phyloP scores from a whole-genome alignment of 768 basidiomycete species.

The Suillus paluster region DNA sequence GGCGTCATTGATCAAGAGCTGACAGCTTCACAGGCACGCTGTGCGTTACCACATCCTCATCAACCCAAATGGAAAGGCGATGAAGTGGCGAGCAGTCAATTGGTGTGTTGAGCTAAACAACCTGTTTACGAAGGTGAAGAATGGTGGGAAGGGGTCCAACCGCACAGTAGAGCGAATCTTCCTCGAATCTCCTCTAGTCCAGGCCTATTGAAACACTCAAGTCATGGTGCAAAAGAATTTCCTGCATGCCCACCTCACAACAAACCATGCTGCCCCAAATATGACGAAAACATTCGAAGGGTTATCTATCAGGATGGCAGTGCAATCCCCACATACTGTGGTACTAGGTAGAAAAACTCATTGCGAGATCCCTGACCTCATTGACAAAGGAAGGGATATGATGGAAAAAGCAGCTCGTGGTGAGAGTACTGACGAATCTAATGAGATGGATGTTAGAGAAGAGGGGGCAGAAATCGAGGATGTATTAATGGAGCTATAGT shows the following conservation, averaged over 20 bases:
- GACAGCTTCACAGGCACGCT: slow-evolving; percentile 20
- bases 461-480: no score
- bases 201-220: slow-evolving; percentile 32
- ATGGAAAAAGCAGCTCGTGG: slow-evolving; percentile 3
- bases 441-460: no score
- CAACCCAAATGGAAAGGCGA: slow-evolving; percentile 40
- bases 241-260: slow-evolving; percentile 26
- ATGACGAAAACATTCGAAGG: slow-evolving; percentile 30
- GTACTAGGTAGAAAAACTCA: neutral
- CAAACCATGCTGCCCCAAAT: slow-evolving; percentile 29
- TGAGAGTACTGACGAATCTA: neutral
- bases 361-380: neutral
- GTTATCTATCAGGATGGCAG: slow-evolving; percentile 2
- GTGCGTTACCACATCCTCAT: slow-evolving; percentile 31
- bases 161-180: slow-evolving; percentile 36
- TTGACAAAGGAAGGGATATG: slow-evolving; percentile 6
- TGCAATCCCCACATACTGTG: neutral
- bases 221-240: slow-evolving; percentile 19
- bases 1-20: no score
- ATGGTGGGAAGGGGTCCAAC: slow-evolving; percentile 41
- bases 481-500: no score
- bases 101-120: slow-evolving; percentile 48
- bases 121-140: slow-evolving; percentile 43
- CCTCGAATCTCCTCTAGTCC: slow-evolving; percentile 38
- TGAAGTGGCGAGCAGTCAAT: slow-evolving; percentile 38